phyloP scores from a whole-genome alignment of 2,329 filamentous ascomycete genomes.

The Spiromastix sp. region DNA sequence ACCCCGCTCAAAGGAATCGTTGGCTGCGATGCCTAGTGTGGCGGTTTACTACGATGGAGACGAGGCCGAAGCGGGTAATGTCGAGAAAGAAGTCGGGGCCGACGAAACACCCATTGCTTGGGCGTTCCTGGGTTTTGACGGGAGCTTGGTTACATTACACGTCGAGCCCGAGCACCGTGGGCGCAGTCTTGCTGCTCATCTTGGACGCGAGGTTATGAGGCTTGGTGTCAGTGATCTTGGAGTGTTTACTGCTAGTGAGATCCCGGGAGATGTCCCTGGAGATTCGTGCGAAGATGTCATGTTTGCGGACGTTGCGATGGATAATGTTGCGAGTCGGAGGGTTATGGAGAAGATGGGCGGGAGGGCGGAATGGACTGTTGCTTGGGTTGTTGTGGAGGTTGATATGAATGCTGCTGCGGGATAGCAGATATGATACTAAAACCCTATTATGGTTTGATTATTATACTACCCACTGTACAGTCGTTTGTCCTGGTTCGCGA shows the following conservation, averaged over 20 bases:
- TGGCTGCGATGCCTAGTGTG: constrained; percentile 23
- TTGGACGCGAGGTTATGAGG: constrained; percentile 25
- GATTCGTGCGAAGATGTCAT: constrained; percentile 18
- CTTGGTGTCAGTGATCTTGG: constrained; percentile 16
- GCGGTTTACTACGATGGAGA: constrained; percentile 22
- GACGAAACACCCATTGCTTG: constrained; percentile 27
- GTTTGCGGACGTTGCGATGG: constrained; percentile 28
- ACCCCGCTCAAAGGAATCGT: constrained; percentile 23
- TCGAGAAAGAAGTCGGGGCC: constrained; percentile 1
- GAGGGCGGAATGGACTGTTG: constrained; percentile 21
- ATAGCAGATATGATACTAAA: no score
- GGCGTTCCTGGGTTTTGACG: constrained; percentile 30
- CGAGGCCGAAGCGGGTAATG: not conserved
- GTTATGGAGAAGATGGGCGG: constrained; percentile 38
- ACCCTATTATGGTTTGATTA: no score
- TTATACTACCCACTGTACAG: not conserved
- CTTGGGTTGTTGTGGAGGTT: constrained; percentile 29
- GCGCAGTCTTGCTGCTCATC: constrained; percentile 22
- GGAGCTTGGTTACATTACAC: constrained; percentile 27
- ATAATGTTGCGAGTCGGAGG: constrained; percentile 27
- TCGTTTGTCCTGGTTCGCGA: no score
- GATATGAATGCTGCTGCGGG: constrained; percentile 1
- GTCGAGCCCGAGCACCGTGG: constrained; percentile 33
- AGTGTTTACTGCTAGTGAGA: constrained; percentile 12
- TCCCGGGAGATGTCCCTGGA: not conserved